Percentiles rank a stretch among this genome's conserved stretches.
Evolutionary conservation across 352 stramenopile genomes (phyloP).

Genomic region (Globisporangium nunn): DNA sequence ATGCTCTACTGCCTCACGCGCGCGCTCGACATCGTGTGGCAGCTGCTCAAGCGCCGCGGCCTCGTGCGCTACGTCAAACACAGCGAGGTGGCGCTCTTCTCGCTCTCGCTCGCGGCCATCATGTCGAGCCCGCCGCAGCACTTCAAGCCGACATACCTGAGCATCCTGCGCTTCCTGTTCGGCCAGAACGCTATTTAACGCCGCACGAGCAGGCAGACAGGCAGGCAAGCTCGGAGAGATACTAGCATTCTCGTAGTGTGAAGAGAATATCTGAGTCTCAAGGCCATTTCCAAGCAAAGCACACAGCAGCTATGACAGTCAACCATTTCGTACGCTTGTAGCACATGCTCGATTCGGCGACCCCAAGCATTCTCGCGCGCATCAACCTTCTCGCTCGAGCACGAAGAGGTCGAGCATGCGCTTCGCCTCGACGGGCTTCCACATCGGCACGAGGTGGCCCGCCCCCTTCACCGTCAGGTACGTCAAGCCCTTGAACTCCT

Average conservation of each 20-base stretch:
- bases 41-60: slow-evolving; percentile 54
- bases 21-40: slow-evolving; percentile 71
- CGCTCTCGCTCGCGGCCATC: slow-evolving; percentile 76
- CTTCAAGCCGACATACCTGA: slow-evolving; percentile 83
- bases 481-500: slow-evolving; percentile 72
- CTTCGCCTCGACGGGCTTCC: slow-evolving; percentile 64
- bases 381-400: slow-evolving; percentile 23
- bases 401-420: slow-evolving; percentile 70
- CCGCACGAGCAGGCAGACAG: background rate
- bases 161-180: slow-evolving; percentile 81
- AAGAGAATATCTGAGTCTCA: slow-evolving; percentile 2
- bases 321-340: too few relatives aligned
- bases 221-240: too few relatives aligned
- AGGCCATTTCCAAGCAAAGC: too few relatives aligned
- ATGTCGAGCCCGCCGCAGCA: slow-evolving; percentile 70
- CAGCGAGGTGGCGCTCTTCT: slow-evolving; percentile 78
- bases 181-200: slow-evolving; percentile 35
- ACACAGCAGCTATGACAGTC: too few relatives aligned
- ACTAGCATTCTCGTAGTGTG: too few relatives aligned
- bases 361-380: too few relatives aligned
- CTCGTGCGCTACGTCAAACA: slow-evolving; percentile 68
- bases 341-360: background rate
- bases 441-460: slow-evolving; percentile 85
- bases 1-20: slow-evolving; percentile 65
- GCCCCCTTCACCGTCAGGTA: slow-evolving; percentile 90